Conservation (phyloP, 257 asterid species). For the Handroanthus guayacan region DNA sequence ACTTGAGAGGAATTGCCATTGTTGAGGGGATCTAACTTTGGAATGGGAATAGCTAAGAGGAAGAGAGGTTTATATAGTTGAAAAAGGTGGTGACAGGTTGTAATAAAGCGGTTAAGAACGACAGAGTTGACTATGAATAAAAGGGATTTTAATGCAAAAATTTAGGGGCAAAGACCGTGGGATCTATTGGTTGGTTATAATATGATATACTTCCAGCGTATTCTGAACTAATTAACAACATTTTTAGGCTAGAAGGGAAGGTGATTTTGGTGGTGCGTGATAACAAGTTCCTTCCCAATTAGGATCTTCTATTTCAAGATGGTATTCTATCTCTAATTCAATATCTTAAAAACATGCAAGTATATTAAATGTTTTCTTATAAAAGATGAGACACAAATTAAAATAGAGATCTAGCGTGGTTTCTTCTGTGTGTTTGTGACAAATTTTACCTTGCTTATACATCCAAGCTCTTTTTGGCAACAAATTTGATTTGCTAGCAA, state of each 20-base stretch:
- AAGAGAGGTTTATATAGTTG: constrained; percentile 39
- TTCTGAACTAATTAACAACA: not conserved
- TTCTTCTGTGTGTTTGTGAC: no score
- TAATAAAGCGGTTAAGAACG: constrained; percentile 32
- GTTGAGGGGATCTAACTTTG: not conserved
- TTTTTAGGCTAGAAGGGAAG: not conserved
- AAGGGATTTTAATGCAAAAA: constrained; percentile 33
- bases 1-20: constrained; percentile 38
- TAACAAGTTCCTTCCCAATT: no score
- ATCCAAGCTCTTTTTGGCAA: no score
- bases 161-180: constrained; percentile 13
- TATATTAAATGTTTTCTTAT: no score
- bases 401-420: no score
- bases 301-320: no score
- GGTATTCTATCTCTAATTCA: no score
- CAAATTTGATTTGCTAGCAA: no score
- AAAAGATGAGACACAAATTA: no score
- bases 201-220: not conserved
- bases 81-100: constrained; percentile 37
- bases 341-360: no score
- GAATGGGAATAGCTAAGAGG: not conserved
- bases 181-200: not conserved
- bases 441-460: no score
- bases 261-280: no score
- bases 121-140: constrained; percentile 45